These are phyloP conservation scores for Penicillium verrucosum DNA, from an alignment of 2,329 filamentous ascomycete species.

Conservation along the genomic window DNA sequence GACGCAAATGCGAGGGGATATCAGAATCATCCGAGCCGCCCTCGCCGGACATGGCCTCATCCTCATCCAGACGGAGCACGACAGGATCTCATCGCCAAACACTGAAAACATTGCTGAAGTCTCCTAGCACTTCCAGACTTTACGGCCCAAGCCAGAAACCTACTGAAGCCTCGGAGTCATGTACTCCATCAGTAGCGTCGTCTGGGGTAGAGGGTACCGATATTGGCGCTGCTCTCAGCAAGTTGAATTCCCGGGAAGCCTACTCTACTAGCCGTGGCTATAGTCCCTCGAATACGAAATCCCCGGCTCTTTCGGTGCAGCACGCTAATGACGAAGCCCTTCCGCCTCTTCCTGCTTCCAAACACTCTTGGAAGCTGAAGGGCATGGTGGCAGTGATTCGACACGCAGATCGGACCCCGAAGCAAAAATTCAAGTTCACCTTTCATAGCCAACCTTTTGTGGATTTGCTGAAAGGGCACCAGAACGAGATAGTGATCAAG, in stretches of 20 bases:
- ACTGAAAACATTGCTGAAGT: constrained; percentile 61
- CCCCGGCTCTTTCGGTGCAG: constrained; percentile 26
- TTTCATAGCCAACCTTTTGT: constrained; percentile 97
- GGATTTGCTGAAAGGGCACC: constrained; percentile 87
- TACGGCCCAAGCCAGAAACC: constrained; percentile 45
- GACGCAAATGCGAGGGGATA: constrained; percentile 41
- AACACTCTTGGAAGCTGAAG: constrained; percentile 97
- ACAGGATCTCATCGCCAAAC: constrained; percentile 46
- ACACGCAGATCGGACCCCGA: constrained; percentile 94
- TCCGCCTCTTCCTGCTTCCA: constrained; percentile 64
- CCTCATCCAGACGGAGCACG: constrained; percentile 38
- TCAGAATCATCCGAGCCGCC: constrained; percentile 35
- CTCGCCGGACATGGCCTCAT: constrained; percentile 31
- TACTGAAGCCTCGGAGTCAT: constrained; percentile 37
- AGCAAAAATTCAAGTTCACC: constrained; percentile 99
- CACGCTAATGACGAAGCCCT: constrained; percentile 30
- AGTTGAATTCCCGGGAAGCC: constrained; percentile 23
- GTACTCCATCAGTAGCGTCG: constrained; percentile 32
- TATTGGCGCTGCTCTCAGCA: constrained; percentile 15
- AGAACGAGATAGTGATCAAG: constrained; percentile 92
- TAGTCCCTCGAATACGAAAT: constrained; percentile 26
- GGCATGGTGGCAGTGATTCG: constrained; percentile 95
- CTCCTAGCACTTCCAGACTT: constrained; percentile 62
- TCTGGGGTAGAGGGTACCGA: constrained; percentile 33
- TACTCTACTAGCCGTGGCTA: constrained; percentile 20